Evolutionary conservation across 2,329 filamentous ascomycete genomes (phyloP).

Genomic region (Hymenoscyphus occultus): DNA sequence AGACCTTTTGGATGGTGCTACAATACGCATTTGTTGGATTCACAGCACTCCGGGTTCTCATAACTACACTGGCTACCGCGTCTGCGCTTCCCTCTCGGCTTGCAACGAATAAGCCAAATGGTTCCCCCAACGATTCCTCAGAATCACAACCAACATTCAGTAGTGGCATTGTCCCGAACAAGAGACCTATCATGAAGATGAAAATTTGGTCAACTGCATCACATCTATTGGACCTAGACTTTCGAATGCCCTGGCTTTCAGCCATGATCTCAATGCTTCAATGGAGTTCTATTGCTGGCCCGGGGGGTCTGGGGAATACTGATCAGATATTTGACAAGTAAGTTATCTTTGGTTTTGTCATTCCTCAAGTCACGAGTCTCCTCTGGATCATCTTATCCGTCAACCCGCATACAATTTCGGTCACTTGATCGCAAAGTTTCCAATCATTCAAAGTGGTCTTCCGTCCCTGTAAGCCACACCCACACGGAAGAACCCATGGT

Average conservation of each 20-base stretch:
- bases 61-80: slow-evolving; percentile 63
- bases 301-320: slow-evolving; percentile 69
- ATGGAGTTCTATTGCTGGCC: slow-evolving; percentile 69
- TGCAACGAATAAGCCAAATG: slow-evolving; percentile 32
- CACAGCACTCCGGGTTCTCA: slow-evolving; percentile 63
- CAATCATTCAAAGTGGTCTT: slow-evolving; percentile 31
- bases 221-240: slow-evolving; percentile 68
- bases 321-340: slow-evolving; percentile 88
- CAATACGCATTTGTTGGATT: slow-evolving; percentile 49
- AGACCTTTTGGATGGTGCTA: slow-evolving; percentile 49
- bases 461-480: slow-evolving; percentile 21
- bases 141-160: slow-evolving; percentile 19
- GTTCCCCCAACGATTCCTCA: slow-evolving; percentile 30
- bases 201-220: slow-evolving; percentile 71
- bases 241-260: slow-evolving; percentile 87
- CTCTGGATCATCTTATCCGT: slow-evolving; percentile 17
- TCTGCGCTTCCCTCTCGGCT: slow-evolving; percentile 61
- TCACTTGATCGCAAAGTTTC: slow-evolving; percentile 54
- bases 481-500: background rate
- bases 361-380: slow-evolving; percentile 20
- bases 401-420: slow-evolving; percentile 53
- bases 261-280: slow-evolving; percentile 74
- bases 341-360: slow-evolving; percentile 28
- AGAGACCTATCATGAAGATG: slow-evolving; percentile 62
- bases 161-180: slow-evolving; percentile 23